phyloP scores from a whole-genome alignment of 176 grass and related monocot species.

The Coix lacrymajobi region DNA sequence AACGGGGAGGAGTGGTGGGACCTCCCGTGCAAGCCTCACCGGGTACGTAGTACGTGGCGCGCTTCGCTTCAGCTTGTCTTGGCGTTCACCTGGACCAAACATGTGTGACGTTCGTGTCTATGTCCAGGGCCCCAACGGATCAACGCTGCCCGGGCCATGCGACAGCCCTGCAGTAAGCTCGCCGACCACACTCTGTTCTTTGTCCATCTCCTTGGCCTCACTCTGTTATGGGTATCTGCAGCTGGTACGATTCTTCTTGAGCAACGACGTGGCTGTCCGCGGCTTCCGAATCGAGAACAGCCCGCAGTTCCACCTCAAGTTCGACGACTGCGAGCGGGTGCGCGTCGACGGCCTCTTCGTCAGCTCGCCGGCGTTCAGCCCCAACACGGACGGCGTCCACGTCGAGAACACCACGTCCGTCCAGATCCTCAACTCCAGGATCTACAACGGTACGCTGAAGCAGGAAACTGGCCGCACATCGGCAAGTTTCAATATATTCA shows the following conservation, averaged over 20 bases:
- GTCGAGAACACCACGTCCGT: conserved; percentile 68
- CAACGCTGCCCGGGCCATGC: conserved; percentile 66
- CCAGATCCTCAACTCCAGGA: conserved; percentile 51
- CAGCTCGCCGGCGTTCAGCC: conserved; percentile 56
- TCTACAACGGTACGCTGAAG: conserved; percentile 38
- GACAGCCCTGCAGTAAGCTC: conserved; percentile 64
- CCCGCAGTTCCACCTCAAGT: conserved; percentile 83
- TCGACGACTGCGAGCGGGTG: conserved; percentile 58
- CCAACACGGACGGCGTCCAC: conserved; percentile 87
- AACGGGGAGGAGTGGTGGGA: conserved; percentile 85
- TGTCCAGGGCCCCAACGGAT: conserved; percentile 66
- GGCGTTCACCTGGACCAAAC: not conserved
- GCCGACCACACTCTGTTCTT: not conserved
- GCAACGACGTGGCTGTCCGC: conserved; percentile 43
- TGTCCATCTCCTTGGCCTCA: not conserved
- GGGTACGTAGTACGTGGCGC: conserved; percentile 28
- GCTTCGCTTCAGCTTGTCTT: not conserved
- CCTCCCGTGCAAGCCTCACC: conserved; percentile 83
- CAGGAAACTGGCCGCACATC: no score
- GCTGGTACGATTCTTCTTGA: conserved; percentile 57
- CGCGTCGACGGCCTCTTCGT: conserved; percentile 45
- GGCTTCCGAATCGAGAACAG: conserved; percentile 62
- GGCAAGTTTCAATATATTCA: not conserved
- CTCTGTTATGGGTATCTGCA: not conserved
- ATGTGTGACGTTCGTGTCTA: not conserved